phyloP scores from a whole-genome alignment of 805 yeast genomes.

The Starmera quercuum region DNA sequence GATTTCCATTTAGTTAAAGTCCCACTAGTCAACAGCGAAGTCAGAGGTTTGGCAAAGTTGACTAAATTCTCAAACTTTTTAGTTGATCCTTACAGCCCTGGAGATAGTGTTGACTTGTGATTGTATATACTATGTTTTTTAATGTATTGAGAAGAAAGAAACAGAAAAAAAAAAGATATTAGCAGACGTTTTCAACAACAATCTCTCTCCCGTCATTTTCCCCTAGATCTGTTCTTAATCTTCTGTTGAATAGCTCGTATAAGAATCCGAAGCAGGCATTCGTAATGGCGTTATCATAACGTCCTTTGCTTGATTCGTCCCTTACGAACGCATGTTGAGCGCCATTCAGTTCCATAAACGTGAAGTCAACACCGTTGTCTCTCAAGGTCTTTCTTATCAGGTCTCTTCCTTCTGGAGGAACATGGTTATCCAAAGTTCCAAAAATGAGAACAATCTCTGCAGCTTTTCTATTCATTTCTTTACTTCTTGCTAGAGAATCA shows the following conservation, averaged over 20 bases:
- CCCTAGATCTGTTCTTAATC: conserved; percentile 59
- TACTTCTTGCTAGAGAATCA: conserved; percentile 53
- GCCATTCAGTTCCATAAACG: conserved; percentile 66
- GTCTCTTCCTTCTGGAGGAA: conserved; percentile 71
- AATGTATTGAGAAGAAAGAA: neutral
- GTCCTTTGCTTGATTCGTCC: conserved; percentile 73
- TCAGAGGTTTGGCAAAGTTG: conserved; percentile 85
- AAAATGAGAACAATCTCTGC: conserved; percentile 61
- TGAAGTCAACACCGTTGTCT: conserved; percentile 51
- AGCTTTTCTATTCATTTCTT: conserved; percentile 41
- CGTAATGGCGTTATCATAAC: conserved; percentile 76
- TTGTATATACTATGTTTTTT: neutral
- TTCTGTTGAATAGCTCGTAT: conserved; percentile 63
- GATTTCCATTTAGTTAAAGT: conserved; percentile 94
- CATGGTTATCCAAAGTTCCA: conserved; percentile 76
- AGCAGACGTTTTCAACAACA: conserved; percentile 60
- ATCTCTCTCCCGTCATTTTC: conserved; percentile 44
- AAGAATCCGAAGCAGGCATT: conserved; percentile 59
- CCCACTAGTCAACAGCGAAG: conserved; percentile 93
- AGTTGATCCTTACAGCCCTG: conserved; percentile 69
- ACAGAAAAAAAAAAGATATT: conserved; percentile 3
- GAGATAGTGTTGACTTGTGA: conserved; percentile 18
- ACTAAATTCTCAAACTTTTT: conserved; percentile 78
- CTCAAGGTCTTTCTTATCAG: conserved; percentile 55
- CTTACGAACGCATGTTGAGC: conserved; percentile 83